A percentile compares a stretch with the other conserved stretches of the same genome.
Conservation (phyloP, 2,329 filamentous ascomycete species). For the Stachybotrys chartarum region DNA sequence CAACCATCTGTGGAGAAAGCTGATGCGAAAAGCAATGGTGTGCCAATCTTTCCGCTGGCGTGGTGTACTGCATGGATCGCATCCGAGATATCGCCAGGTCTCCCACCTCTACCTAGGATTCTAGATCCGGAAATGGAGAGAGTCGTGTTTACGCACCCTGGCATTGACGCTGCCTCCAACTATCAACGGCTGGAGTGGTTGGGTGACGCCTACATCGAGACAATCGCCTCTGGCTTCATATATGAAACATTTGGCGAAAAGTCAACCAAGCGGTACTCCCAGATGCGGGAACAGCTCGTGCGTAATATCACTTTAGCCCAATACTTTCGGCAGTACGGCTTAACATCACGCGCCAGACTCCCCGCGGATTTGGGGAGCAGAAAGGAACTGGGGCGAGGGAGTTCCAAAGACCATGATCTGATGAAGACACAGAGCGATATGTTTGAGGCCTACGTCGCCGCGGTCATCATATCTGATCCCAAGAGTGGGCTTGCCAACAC, state of each 20-base stretch:
- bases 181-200: slow-evolving; percentile 88
- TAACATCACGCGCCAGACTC: slow-evolving; percentile 57
- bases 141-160: slow-evolving; percentile 62
- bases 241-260: slow-evolving; percentile 62
- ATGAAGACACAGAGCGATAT: slow-evolving; percentile 77
- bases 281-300: slow-evolving; percentile 71
- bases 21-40: not conserved
- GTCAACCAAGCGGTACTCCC: slow-evolving; percentile 61
- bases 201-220: slow-evolving; percentile 78
- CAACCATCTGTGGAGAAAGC: not conserved
- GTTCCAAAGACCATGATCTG: slow-evolving; percentile 41
- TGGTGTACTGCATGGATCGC: slow-evolving; percentile 36
- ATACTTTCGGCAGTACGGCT: slow-evolving; percentile 63
- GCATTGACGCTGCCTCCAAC: slow-evolving; percentile 25
- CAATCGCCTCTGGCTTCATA: slow-evolving; percentile 69
- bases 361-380: slow-evolving; percentile 34
- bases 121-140: slow-evolving; percentile 50
- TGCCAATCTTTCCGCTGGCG: not conserved
- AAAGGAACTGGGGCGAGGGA: slow-evolving; percentile 13
- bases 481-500: slow-evolving; percentile 53
- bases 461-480: slow-evolving; percentile 62
- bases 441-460: slow-evolving; percentile 86
- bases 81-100: slow-evolving; percentile 35
- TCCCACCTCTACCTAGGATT: slow-evolving; percentile 56
- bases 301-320: slow-evolving; percentile 70